Conservation (phyloP, 176 grass and related monocot genomes). For the Oryza nivara region DNA sequence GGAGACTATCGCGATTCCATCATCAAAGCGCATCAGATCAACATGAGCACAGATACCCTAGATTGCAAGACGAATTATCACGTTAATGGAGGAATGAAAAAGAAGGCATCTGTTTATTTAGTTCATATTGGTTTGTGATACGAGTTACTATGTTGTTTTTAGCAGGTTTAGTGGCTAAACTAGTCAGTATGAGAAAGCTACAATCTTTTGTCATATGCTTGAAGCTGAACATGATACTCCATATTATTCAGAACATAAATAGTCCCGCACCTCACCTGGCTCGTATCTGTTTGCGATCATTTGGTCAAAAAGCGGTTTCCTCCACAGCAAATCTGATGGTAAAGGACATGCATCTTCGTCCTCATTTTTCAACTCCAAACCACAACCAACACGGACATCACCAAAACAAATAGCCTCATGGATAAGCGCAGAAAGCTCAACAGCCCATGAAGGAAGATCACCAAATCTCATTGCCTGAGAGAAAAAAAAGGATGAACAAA, state of each 20-base stretch:
- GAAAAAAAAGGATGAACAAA: background rate
- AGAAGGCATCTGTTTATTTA: background rate
- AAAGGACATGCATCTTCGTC: conserved; percentile 67
- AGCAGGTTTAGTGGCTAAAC: background rate
- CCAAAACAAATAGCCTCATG: conserved; percentile 62
- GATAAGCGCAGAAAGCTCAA: conserved; percentile 65
- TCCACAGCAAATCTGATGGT: conserved; percentile 74
- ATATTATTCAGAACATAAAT: conserved; percentile 38
- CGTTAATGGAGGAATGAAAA: background rate
- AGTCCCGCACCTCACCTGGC: conserved; percentile 86
- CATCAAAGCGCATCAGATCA: background rate
- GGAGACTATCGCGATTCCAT: background rate
- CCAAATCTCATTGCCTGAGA: conserved; percentile 90
- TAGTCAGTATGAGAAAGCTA: background rate
- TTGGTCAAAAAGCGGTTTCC: conserved; percentile 85
- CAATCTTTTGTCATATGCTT: background rate
- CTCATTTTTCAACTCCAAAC: conserved; percentile 27
- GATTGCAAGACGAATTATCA: background rate
- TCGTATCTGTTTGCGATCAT: conserved; percentile 84
- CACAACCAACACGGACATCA: conserved; percentile 27
- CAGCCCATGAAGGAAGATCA: conserved; percentile 72
- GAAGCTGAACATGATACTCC: background rate
- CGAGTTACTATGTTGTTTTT: background rate
- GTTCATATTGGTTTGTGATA: background rate
- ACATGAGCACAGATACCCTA: background rate